Conservation (phyloP, 1,284 basidiomycete species). For the Tetrapyrgos nigripes region DNA sequence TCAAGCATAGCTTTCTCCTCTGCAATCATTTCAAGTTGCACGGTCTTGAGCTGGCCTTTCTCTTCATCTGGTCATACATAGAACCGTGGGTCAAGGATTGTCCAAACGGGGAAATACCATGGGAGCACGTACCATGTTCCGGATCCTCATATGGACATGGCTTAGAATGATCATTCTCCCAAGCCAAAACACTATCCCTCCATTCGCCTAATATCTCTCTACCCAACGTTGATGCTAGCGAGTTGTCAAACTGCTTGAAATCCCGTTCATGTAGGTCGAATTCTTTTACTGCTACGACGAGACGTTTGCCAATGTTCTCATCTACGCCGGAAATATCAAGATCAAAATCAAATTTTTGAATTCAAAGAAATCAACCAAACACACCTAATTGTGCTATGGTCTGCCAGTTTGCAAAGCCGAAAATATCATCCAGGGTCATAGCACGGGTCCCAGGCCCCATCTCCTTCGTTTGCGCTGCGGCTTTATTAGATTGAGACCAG, state of each 20-base stretch:
- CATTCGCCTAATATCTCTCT: constrained; percentile 8
- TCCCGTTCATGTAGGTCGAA: not conserved
- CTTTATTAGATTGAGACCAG: constrained; percentile 17
- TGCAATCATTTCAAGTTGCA: too few species aligned
- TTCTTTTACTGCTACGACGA: not conserved
- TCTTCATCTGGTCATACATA: too few species aligned
- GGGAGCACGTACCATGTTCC: constrained; percentile 11
- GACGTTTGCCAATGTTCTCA: not conserved
- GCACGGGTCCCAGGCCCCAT: constrained; percentile 18
- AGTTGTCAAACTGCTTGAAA: not conserved
- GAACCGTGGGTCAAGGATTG: too few species aligned
- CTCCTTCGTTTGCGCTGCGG: constrained; percentile 2
- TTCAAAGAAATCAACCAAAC: not conserved
- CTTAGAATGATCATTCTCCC: constrained; percentile 15
- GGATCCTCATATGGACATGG: constrained; percentile 18
- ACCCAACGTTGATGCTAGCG: not conserved
- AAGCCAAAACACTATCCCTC: constrained; percentile 14
- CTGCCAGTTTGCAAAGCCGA: constrained; percentile 15
- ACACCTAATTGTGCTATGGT: constrained; percentile 6
- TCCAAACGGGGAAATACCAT: too few species aligned
- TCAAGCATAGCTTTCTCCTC: too few species aligned
- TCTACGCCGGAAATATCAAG: too few species aligned
- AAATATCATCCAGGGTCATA: constrained; percentile 20
- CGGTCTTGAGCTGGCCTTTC: too few species aligned
- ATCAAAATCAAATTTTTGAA: not conserved